Evolutionary conservation across 1,284 basidiomycete species (phyloP).

Genomic region (Mrakiaceae sp.): DNA sequence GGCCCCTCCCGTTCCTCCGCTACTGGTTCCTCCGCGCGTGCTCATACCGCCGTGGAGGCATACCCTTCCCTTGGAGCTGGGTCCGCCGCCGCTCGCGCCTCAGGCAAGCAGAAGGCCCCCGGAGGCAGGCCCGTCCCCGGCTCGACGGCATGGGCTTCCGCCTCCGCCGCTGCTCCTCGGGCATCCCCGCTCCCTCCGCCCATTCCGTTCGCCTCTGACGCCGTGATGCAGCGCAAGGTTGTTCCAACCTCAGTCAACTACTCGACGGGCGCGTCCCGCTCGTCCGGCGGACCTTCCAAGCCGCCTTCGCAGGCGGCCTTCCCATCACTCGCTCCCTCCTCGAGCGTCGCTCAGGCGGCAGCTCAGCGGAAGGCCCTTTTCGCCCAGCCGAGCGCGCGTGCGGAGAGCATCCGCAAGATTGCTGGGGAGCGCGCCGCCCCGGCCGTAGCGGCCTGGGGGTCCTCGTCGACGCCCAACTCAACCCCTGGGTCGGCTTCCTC

Average conservation of each 20-base stretch:
- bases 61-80: conserved; percentile 29
- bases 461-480: conserved; percentile 19
- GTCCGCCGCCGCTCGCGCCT: conserved; percentile 13
- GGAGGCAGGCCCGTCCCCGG: conserved; percentile 17
- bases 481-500: conserved; percentile 5
- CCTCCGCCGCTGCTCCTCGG: conserved; percentile 27
- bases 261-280: conserved; percentile 16
- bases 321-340: conserved; percentile 51
- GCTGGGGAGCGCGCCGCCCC: conserved; percentile 42
- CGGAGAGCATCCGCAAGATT: conserved; percentile 58
- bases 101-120: conserved; percentile 11
- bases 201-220: conserved; percentile 19
- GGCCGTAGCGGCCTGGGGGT: conserved; percentile 17
- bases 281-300: conserved; percentile 21
- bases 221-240: too few relatives aligned
- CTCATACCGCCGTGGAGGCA: conserved; percentile 13
- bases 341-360: conserved; percentile 30
- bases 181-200: conserved; percentile 24
- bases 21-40: not conserved
- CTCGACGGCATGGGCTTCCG: conserved; percentile 35
- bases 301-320: conserved; percentile 49
- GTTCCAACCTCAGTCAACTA: conserved; percentile 26
- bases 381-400: conserved; percentile 46
- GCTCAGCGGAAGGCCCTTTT: conserved; percentile 32
- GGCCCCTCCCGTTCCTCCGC: not conserved